Evolutionary conservation across 331 rosid species (phyloP), one percentile per base, ranked within the genome.

Genomic region (Acacia pycnantha): DNA sequence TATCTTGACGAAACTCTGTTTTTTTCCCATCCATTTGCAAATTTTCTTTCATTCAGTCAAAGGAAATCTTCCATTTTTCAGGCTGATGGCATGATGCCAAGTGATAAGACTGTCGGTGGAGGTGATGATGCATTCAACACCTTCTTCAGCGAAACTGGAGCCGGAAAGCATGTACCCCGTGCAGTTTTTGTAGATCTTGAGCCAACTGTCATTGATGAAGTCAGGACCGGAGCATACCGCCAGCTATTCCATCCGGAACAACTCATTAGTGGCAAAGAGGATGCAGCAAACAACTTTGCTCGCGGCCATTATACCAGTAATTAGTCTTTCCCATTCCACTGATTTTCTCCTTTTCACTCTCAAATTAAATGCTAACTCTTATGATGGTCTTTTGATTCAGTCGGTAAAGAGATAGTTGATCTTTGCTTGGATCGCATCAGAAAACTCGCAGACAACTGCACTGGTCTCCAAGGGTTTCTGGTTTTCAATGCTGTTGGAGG

Each of bases 281-380:
- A 86, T 43, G 89, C 89, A 2, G 89, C 89, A 5, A 86, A 86
- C 73, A 86, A 86, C 80, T 86, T 86, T 16, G 89, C 89, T 43
- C 87, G 87, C 3, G 89, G 89, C 74, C 89, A 86, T 65, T 86
- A 86, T 79, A 86, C 89, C 10, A 83, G 89, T 86, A 86, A 86
- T 48, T 15, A 24, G 24, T 18, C 29, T 26, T 41, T 33, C 35
- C 18, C 43, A 26, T 12, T 81, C n/a, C 16, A 70, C 65, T 22
- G 10, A 8, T 40, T 48, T 47, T 54, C 74, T 37, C 31, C 46
- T 77, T 50, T 31, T 18, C 27, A 33, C 47, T 33, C 4, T 47
- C 4, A 70, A 43, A 70, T 33, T 44, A 19, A 24, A 73, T 73
- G 31, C 61, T 50, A 46, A 29, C 44, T 67, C 50, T 81, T 77